These are phyloP conservation scores for Beauveria australis DNA, from an alignment of 2,329 filamentous ascomycete species.

Conservation along the genomic window DNA sequence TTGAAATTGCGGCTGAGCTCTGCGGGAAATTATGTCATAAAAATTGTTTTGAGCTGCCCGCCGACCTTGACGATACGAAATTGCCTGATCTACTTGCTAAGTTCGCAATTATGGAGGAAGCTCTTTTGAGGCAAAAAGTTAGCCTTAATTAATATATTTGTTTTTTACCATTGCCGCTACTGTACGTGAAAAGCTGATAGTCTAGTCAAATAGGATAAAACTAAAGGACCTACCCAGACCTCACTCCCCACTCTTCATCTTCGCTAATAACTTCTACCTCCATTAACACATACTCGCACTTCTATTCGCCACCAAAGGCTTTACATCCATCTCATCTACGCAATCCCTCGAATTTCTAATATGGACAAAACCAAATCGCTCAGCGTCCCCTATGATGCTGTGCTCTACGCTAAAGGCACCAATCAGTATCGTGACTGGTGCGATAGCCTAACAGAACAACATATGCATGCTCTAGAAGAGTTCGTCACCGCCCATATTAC, in stretches of 20 bases:
- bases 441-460: background rate
- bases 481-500: background rate
- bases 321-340: background rate
- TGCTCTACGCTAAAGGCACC: background rate
- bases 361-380: background rate
- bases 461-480: background rate
- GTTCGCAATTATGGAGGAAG: background rate
- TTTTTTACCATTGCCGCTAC: too few species aligned
- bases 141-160: too few species aligned
- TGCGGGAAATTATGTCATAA: background rate
- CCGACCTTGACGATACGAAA: background rate
- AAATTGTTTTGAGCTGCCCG: background rate
- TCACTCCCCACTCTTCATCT: background rate
- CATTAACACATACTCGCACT: background rate
- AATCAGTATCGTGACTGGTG: background rate
- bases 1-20: background rate
- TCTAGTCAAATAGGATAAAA: too few species aligned
- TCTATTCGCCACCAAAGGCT: background rate
- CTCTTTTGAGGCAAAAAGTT: too few species aligned
- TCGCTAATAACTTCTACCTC: background rate
- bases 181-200: too few species aligned
- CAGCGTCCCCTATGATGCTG: background rate
- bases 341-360: background rate
- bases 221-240: too few species aligned
- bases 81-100: background rate